Evolutionary conservation across 306 rosid genomes (phyloP).

Genomic region (Erythrophleum fordii): DNA sequence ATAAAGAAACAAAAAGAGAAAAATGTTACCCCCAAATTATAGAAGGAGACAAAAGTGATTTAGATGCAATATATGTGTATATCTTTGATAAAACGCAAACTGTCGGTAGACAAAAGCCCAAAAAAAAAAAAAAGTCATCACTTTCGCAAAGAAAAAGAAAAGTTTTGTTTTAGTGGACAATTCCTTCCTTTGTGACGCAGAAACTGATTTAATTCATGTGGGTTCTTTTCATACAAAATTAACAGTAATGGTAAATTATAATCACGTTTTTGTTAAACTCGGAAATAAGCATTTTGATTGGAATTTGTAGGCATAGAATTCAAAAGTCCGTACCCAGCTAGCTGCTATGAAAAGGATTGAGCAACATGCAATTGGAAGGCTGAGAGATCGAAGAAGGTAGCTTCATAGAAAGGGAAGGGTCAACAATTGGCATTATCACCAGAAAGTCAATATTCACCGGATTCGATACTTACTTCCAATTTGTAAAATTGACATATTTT

Average conservation of each 20-base stretch:
- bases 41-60: background rate
- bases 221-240: background rate
- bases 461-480: conserved; percentile 39
- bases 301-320: background rate
- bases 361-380: conserved; percentile 40
- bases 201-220: conserved; percentile 30
- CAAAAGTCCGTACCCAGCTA: too few relatives aligned
- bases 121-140: background rate
- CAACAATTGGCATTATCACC: conserved; percentile 24
- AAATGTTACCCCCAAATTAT: background rate
- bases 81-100: background rate
- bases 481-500: conserved; percentile 22
- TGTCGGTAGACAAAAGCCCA: conserved; percentile 4
- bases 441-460: conserved; percentile 41
- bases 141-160: background rate
- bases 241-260: too few relatives aligned
- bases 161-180: conserved; percentile 14
- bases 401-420: background rate
- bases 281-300: background rate
- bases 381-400: background rate
- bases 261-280: conserved; percentile 15
- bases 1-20: background rate
- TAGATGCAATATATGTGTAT: background rate
- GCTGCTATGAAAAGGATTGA: conserved; percentile 46
- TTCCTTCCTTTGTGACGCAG: conserved; percentile 40